Percentiles rank a stretch among this genome's conserved stretches.
Evolutionary conservation across 768 basidiomycete species (phyloP).

Genomic region (Jaapia argillacea): DNA sequence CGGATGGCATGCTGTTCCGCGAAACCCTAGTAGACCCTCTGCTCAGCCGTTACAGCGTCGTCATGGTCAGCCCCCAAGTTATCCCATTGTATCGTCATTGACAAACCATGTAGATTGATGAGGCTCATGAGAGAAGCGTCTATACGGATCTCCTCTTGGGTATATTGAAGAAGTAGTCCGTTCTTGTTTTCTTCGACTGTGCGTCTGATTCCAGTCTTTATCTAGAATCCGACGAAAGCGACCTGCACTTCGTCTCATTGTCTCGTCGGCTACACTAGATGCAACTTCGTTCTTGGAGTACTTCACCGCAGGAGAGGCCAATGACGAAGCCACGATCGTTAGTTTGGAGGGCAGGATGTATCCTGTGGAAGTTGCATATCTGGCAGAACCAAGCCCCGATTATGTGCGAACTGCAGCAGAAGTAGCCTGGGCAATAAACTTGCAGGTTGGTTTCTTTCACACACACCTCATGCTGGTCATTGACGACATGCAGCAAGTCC

Average conservation of each 20-base stretch:
- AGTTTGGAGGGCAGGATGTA: constrained; percentile 91
- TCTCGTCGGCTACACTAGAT: constrained; percentile 96
- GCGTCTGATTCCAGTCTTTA: constrained; percentile 2
- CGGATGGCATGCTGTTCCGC: constrained; percentile 96
- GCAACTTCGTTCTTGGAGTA: constrained; percentile 84
- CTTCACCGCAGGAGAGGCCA: constrained; percentile 58
- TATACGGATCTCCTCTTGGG: constrained; percentile 93
- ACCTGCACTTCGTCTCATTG: constrained; percentile 79
- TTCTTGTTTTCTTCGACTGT: not conserved
- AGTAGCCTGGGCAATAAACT: constrained; percentile 73
- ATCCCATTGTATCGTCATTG: not conserved
- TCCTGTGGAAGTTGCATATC: constrained; percentile 89
- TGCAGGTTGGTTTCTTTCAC: constrained; percentile 29
- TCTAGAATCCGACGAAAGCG: constrained; percentile 84
- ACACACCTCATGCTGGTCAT: not conserved
- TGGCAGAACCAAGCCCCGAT: constrained; percentile 66
- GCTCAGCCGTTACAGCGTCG: constrained; percentile 85
- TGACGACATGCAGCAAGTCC: constrained; percentile 44
- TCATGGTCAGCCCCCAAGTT: constrained; percentile 60
- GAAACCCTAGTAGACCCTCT: constrained; percentile 90
- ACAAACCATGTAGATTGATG: constrained; percentile 62
- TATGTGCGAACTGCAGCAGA: constrained; percentile 79
- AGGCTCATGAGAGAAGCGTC: constrained; percentile 94
- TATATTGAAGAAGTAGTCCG: constrained; percentile 75
- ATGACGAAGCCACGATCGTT: constrained; percentile 71